Evolutionary conservation across 2,329 filamentous ascomycete species (phyloP).

Genomic region (Clarireedia homoeocarpa): DNA sequence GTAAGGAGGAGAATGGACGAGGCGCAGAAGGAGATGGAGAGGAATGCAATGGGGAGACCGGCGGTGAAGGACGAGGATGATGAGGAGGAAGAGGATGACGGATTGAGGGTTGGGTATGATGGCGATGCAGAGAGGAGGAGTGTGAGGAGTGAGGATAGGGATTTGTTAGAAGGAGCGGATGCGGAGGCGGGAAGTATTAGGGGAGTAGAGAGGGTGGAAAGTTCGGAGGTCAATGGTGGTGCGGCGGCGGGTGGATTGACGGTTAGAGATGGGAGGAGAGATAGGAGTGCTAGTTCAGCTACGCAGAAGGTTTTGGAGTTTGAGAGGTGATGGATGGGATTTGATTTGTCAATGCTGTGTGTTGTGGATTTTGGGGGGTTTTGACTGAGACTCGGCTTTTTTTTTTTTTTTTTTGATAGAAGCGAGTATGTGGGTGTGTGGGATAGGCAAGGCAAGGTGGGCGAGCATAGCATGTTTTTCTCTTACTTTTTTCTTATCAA

Average conservation of each 20-base stretch:
- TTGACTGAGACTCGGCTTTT: neutral
- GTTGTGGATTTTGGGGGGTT: neutral
- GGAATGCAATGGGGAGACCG: constrained; percentile 60
- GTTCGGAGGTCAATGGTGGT: constrained; percentile 14
- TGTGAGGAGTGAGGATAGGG: constrained; percentile 59
- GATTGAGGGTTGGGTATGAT: constrained; percentile 40
- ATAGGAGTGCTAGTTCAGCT: constrained; percentile 25
- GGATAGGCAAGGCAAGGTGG: neutral
- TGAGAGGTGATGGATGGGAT: constrained; percentile 27
- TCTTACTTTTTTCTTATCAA: no score
- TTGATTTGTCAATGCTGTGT: neutral
- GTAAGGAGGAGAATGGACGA: constrained; percentile 92
- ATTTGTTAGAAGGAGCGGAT: constrained; percentile 67
- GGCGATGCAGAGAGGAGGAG: constrained; percentile 55
- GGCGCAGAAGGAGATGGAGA: constrained; percentile 84
- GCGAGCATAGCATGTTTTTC: no score
- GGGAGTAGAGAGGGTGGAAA: constrained; percentile 23
- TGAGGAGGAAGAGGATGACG: constrained; percentile 56
- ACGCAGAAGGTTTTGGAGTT: constrained; percentile 40
- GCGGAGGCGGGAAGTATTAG: constrained; percentile 49
- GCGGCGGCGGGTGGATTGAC: constrained; percentile 9
- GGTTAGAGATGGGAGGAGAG: constrained; percentile 16
- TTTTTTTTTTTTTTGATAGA: neutral
- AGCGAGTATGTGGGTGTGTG: neutral
- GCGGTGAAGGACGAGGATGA: constrained; percentile 60